Evolutionary conservation across 768 basidiomycete species (phyloP).

Genomic region (Tricholoma sp.): DNA sequence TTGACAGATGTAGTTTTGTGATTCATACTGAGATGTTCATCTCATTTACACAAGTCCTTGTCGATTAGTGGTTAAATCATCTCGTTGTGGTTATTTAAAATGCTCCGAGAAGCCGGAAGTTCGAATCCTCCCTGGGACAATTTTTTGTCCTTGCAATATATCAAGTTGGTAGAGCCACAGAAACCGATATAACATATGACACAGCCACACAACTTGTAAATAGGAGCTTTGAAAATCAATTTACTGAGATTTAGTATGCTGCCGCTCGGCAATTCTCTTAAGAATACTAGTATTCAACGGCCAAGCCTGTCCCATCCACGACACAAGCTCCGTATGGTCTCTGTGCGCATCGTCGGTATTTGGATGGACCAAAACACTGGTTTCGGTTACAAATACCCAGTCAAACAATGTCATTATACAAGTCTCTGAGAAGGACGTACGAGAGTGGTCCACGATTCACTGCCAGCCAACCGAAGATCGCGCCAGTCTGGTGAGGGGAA

Average conservation of each 20-base stretch:
- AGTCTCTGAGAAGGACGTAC: constrained; percentile 33
- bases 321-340: constrained; percentile 59
- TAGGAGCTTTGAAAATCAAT: no score
- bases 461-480: constrained; percentile 62
- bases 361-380: constrained; percentile 68
- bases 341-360: constrained; percentile 52
- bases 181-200: no score
- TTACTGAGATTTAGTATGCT: background rate
- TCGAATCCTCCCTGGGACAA: constrained; percentile 23
- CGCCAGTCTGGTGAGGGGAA: constrained; percentile 62
- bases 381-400: background rate
- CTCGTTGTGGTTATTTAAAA: constrained; percentile 14
- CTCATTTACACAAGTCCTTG: constrained; percentile 8
- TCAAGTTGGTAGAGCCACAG: no score
- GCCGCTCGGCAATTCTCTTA: constrained; percentile 7
- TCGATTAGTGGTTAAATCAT: constrained; percentile 22
- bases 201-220: no score
- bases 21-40: no score
- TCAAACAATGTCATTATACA: background rate
- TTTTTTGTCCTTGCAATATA: constrained; percentile 8
- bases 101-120: constrained; percentile 22
- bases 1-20: no score
- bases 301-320: constrained; percentile 66
- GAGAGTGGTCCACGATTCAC: constrained; percentile 69
- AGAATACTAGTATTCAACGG: constrained; percentile 43